Percentiles rank a stretch among this genome's conserved stretches.
Conservation (phyloP, 2,329 filamentous ascomycete genomes). For the Xylaria sp. region DNA sequence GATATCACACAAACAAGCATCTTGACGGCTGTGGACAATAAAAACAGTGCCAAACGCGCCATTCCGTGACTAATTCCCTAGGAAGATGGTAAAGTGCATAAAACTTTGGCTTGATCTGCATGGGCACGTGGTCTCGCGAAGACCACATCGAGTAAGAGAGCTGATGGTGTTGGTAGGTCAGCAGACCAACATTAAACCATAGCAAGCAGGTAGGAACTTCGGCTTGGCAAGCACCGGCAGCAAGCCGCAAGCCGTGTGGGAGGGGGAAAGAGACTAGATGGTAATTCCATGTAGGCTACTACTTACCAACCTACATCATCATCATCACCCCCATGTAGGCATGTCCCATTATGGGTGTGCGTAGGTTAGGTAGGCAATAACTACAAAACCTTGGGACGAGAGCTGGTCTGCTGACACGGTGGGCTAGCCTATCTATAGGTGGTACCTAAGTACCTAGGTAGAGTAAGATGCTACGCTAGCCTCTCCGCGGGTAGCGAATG, state of each 20-base stretch:
- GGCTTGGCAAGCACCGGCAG: conserved; percentile 27
- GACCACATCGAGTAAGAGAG: conserved; percentile 34
- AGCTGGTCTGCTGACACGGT: conserved; percentile 8
- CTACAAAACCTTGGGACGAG: neutral
- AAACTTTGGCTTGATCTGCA: conserved; percentile 28
- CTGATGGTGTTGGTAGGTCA: conserved; percentile 36
- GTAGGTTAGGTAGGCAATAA: too few species aligned
- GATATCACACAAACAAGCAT: neutral
- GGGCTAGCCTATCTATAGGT: neutral
- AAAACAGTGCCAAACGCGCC: conserved; percentile 16
- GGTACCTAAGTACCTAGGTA: neutral
- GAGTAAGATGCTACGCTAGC: neutral
- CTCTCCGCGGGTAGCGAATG: neutral
- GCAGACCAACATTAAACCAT: conserved; percentile 35
- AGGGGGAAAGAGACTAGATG: neutral
- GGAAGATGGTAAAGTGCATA: conserved; percentile 1
- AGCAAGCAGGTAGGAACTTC: conserved; percentile 23
- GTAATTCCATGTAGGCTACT: too few species aligned
- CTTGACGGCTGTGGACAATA: neutral
- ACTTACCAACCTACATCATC: neutral
- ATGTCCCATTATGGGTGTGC: neutral
- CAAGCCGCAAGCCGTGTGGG: conserved; percentile 22
- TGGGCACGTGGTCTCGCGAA: conserved; percentile 36
- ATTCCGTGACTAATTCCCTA: neutral
- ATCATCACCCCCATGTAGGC: neutral